Evolutionary conservation across 257 asterid species (phyloP), one percentile per base, ranked within the genome.

Genomic region (Rauvolfia tetraphylla): DNA sequence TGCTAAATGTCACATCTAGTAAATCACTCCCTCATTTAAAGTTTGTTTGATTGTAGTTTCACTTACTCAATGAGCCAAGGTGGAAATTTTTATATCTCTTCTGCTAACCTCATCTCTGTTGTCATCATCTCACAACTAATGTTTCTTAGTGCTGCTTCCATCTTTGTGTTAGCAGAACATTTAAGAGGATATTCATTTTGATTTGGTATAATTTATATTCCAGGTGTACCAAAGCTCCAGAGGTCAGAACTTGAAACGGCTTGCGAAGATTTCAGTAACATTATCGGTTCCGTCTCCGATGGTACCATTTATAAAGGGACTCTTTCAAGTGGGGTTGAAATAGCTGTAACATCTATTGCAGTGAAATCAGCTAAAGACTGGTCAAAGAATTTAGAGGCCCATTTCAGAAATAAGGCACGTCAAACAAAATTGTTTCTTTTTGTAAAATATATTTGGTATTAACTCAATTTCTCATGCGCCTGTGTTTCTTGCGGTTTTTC

Each of bases 221-320:
- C 72, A 86, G 89, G 89, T 66, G 86, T 83, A 71, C 87, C 84
- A 54, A 86, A 83, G 72, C 86, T 86, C 71, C 82, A 78, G 58
- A 61, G 87, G 61, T 29, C 79, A 75, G 98, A 95, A 70, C 97
- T 95, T 53, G 96, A 87, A 79, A 86, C 82, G 27, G 98, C 98
- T 25, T 95, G 98, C 41, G 98, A 95, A 87, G 98, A 92, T 82
- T 95, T 95, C 82, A 95, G 98, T 87, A 95, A 95, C 82, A 90
- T 95, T 33, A 89, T 95, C 41, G 95, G 87, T 53, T 85, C 90
- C 27, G 81, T 89, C 59, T 86, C 91, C 0, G 89, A 89, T 77
- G 87, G 90, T 78, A 81, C 87, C 59, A 92, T 95, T 25, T 95
- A 90, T 83, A 95, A 95, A 85, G 98, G 98, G 74, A 95, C 90